These are phyloP conservation scores for Drosera capensis DNA, from an alignment of 148 eudicot genomes.

Conservation along the genomic window DNA sequence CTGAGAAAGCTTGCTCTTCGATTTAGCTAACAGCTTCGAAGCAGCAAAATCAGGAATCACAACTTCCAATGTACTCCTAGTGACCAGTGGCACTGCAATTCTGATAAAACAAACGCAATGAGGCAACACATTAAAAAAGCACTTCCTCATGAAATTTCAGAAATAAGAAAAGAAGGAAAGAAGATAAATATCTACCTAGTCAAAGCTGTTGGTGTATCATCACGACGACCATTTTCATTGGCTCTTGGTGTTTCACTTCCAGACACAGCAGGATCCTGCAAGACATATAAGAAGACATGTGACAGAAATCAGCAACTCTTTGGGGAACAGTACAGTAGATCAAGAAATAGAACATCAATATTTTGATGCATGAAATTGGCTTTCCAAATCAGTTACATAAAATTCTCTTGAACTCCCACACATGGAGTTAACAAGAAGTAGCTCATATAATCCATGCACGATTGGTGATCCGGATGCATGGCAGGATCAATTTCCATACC, in stretches of 20 bases:
- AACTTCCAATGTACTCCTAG: conserved; percentile 80
- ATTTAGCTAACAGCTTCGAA: conserved; percentile 57
- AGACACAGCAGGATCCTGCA: conserved; percentile 48
- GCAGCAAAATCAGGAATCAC: conserved; percentile 80
- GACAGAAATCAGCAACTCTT: not conserved
- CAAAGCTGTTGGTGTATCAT: conserved; percentile 37
- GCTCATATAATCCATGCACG: too few species aligned
- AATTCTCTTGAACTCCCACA: too few species aligned
- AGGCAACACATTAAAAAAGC: not conserved
- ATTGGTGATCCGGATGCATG: too few species aligned
- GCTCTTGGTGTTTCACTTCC: conserved; percentile 38
- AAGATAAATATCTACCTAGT: conserved; percentile 34
- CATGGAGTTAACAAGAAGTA: too few species aligned
- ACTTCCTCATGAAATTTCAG: not conserved
- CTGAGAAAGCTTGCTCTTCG: conserved; percentile 75
- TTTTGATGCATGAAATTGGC: too few species aligned
- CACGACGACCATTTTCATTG: conserved; percentile 52
- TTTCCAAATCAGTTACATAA: too few species aligned
- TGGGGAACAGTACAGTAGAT: not conserved
- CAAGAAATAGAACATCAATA: too few species aligned
- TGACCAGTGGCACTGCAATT: conserved; percentile 57
- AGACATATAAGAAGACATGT: not conserved
- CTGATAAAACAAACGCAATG: conserved; percentile 15
- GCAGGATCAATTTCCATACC: too few species aligned
- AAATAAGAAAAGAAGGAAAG: not conserved